A percentile compares a stretch with the other conserved stretches of the same genome.
Conservation (phyloP, 768 basidiomycete species). For the Rhodotorula kratochvilovae region DNA sequence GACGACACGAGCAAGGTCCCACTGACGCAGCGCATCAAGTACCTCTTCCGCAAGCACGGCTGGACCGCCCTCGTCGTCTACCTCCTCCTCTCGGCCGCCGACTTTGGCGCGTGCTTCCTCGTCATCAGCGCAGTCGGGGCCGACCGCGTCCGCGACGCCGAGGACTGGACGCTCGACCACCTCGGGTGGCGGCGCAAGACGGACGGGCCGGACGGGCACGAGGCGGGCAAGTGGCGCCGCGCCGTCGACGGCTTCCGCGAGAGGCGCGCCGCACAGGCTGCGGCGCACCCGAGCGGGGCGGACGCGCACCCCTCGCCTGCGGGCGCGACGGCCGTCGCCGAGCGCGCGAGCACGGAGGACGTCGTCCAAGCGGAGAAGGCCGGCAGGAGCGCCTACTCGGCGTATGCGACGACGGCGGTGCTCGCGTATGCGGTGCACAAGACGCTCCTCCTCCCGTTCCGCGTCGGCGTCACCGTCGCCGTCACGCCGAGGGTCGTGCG, state of each 20-base stretch:
- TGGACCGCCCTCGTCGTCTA: conserved; percentile 96
- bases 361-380: conserved; percentile 8
- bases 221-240: conserved; percentile 17
- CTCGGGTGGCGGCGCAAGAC: conserved; percentile 46
- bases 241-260: conserved; percentile 24
- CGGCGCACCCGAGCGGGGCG: not conserved
- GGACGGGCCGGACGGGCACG: conserved; percentile 16
- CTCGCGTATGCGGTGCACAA: conserved; percentile 96
- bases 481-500: conserved; percentile 40
- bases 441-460: conserved; percentile 79
- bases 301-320: not conserved
- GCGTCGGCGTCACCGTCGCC: conserved; percentile 73
- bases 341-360: not conserved
- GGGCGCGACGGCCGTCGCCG: not conserved
- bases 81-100: conserved; percentile 63
- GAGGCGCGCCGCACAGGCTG: conserved; percentile 15
- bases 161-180: conserved; percentile 50
- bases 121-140: conserved; percentile 83
- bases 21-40: conserved; percentile 27
- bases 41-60: conserved; percentile 67
- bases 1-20: conserved; percentile 7
- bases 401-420: conserved; percentile 84
- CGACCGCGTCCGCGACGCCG: conserved; percentile 73
- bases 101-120: conserved; percentile 78
- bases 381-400: conserved; percentile 58